phyloP scores from a whole-genome alignment of 192 early-diverging fungal genomes.

The Umbelopsis vinacea region DNA sequence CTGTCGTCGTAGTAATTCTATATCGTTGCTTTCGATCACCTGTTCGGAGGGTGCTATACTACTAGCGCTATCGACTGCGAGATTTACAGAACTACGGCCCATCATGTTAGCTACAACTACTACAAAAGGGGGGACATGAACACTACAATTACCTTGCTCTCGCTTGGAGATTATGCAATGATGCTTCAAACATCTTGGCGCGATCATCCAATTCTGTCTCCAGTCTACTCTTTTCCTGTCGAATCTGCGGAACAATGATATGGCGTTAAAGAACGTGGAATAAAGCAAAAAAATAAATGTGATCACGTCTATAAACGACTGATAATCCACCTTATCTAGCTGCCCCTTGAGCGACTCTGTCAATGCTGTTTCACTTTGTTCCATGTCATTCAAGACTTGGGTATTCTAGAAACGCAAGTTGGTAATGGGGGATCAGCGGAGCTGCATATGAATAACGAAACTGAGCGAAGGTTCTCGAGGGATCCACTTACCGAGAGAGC shows the following conservation, averaged over 20 bases:
- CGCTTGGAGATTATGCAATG: not conserved
- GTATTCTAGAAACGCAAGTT: not conserved
- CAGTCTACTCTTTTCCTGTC: conserved; percentile 11
- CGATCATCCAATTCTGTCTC: conserved; percentile 17
- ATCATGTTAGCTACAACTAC: too few species aligned
- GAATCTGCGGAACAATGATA: conserved; percentile 14
- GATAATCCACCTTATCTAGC: conserved; percentile 5
- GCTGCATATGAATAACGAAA: not conserved
- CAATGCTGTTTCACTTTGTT: conserved; percentile 16
- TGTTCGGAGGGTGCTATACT: conserved; percentile 13
- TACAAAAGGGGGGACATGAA: not conserved
- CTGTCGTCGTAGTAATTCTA: conserved; percentile 7
- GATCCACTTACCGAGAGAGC: not conserved
- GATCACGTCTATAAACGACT: not conserved
- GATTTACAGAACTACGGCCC: not conserved
- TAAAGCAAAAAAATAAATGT: not conserved
- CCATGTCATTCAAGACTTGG: conserved; percentile 17
- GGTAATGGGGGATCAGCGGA: not conserved
- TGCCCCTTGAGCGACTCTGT: conserved; percentile 11
- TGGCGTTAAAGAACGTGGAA: not conserved
- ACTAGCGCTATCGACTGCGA: conserved; percentile 6
- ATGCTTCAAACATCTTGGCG: conserved; percentile 10
- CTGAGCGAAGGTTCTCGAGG: not conserved
- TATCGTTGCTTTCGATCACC: not conserved
- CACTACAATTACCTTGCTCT: conserved; percentile 3